Percentiles rank a stretch among this genome's conserved stretches.
Evolutionary conservation across 2,329 filamentous ascomycete genomes (phyloP).

Genomic region (Pyrenophora graminea): DNA sequence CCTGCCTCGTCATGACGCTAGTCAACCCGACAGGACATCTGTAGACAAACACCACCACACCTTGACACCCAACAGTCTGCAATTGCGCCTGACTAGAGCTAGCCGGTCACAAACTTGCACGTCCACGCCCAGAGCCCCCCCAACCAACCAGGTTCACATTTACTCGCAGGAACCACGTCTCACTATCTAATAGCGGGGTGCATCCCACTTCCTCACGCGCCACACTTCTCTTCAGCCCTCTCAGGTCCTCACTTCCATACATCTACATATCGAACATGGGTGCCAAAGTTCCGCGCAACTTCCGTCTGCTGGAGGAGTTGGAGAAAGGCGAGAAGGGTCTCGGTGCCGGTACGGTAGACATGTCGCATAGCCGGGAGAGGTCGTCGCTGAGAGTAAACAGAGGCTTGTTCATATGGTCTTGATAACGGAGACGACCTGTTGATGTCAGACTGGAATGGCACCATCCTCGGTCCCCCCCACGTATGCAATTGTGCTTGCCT

Average conservation of each 20-base stretch:
- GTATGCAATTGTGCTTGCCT: slow-evolving; percentile 59
- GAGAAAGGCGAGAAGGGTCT: slow-evolving; percentile 99
- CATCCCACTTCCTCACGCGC: slow-evolving; percentile 33
- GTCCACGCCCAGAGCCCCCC: not conserved
- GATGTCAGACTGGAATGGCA: slow-evolving; percentile 99
- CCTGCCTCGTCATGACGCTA: slow-evolving; percentile 20
- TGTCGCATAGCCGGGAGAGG: not conserved
- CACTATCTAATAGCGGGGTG: slow-evolving; percentile 36
- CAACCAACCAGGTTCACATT: not conserved
- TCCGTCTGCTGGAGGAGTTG: slow-evolving; percentile 92
- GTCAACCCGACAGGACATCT: slow-evolving; percentile 13
- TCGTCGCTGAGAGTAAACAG: slow-evolving; percentile 51
- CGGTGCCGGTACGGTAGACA: slow-evolving; percentile 69
- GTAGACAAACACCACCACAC: slow-evolving; percentile 15
- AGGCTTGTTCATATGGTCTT: slow-evolving; percentile 95
- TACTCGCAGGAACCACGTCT: slow-evolving; percentile 9
- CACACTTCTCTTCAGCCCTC: slow-evolving; percentile 16
- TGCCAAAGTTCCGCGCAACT: slow-evolving; percentile 90
- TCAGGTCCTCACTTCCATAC: not conserved
- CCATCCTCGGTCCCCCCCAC: slow-evolving; percentile 93
- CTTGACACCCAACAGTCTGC: slow-evolving; percentile 6
- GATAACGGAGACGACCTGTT: slow-evolving; percentile 91
- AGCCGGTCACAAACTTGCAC: slow-evolving; percentile 4
- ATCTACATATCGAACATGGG: slow-evolving; percentile 51
- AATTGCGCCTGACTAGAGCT: slow-evolving; percentile 8